Evolutionary conservation across 192 early-diverging fungal species (phyloP), one percentile per base, ranked within the genome.

Genomic region (Helicostylum pulchrum): DNA sequence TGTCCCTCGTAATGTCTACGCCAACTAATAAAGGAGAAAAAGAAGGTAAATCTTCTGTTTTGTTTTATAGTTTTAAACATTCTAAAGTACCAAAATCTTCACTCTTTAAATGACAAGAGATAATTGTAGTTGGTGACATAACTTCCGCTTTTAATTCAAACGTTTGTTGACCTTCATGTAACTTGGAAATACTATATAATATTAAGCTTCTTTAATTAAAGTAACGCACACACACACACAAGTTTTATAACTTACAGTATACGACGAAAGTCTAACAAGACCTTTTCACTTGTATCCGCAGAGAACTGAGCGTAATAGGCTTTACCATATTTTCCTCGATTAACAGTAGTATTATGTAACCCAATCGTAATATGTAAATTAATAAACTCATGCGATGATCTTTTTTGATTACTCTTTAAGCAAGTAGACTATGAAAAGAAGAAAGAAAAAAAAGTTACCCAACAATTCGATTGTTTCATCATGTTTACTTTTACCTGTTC

Each of bases 251-350:
- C 54, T 55, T 73, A 68, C 71, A 55, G 30, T 30, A 68, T 31
- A n/a, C 66, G 71, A 21, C 71, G 60, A 43, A 67, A 67, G 39
- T 73, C 71, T n/a, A 67, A 52, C 12, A 73, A 23, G 14, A 55
- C 53, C 31, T 48, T 39, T 14, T 64, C 61, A 3, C 39, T 53
- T 42, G 62, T 73, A 6, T 52, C 65, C 2, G 59, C 61, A 42
- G 59, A 55, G 48, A 73, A 73, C 31, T 54, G 47, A 14, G 47
- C 58, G 21, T 57, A 62, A 31, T 48, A 62, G 30, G 53, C 60
- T 23, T 55, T 50, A 23, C 54, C 66, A 50, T 67, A 34, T 53
- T 62, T 61, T 10, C 47, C 45, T 20, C 34, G 49, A 43, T 55
- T 56, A 0, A 54, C 47, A 15, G 66, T 51, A 10, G 42, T 47